phyloP scores from a whole-genome alignment of 2,329 filamentous ascomycete species.

The Fusarium cicatricum region DNA sequence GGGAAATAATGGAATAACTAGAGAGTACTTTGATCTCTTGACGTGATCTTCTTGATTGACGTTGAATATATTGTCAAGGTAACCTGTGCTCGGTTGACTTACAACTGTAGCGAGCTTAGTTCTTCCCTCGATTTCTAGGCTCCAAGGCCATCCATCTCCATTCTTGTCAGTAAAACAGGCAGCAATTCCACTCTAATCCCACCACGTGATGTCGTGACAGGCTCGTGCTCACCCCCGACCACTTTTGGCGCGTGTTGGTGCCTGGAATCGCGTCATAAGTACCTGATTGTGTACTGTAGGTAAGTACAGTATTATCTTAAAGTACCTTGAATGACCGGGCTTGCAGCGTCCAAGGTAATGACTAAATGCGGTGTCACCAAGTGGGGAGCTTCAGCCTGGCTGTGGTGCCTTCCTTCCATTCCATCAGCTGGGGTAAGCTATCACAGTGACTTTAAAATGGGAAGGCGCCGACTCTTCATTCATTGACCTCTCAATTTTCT shows the following conservation, averaged over 20 bases:
- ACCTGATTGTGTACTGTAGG: neutral
- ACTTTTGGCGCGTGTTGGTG: constrained; percentile 37
- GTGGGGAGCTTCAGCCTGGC: constrained; percentile 31
- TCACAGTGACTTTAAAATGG: constrained; percentile 21
- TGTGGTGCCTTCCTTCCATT: constrained; percentile 28
- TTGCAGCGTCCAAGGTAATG: too few species aligned
- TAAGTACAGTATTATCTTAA: too few species aligned
- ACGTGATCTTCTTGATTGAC: too few species aligned
- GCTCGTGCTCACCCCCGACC: constrained; percentile 27
- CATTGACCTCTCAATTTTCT: constrained; percentile 4
- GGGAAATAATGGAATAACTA: too few species aligned
- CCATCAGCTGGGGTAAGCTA: neutral
- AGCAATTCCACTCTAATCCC: constrained; percentile 16
- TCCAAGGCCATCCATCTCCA: constrained; percentile 10
- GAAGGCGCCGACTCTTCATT: constrained; percentile 12
- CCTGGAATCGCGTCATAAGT: constrained; percentile 32
- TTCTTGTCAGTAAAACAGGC: constrained; percentile 15
- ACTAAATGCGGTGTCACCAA: neutral
- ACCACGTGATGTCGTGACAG: constrained; percentile 42
- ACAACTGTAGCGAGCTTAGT: too few species aligned
- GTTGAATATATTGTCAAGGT: too few species aligned
- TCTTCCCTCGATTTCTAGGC: constrained; percentile 6
- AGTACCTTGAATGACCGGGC: too few species aligned
- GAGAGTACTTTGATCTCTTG: too few species aligned
- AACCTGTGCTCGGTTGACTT: too few species aligned